These are phyloP conservation scores for Picea abies DNA, from an alignment of 83 land plant genomes.

Conservation along the genomic window DNA sequence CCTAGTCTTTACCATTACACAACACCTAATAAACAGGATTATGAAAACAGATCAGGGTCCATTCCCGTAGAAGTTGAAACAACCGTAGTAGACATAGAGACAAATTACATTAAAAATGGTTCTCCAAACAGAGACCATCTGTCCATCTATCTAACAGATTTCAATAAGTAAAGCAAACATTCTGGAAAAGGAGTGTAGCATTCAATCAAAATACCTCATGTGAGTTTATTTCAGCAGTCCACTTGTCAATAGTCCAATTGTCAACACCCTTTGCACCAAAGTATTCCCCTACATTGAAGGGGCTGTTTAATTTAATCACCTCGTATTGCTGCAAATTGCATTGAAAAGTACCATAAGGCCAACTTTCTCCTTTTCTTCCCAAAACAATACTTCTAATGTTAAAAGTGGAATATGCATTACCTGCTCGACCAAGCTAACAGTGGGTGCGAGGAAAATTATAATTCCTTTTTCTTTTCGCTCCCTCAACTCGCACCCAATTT, in stretches of 20 bases:
- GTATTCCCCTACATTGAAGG: slow-evolving; percentile 42
- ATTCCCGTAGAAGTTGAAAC: neutral
- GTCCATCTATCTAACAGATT: neutral
- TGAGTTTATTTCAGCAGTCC: slow-evolving; percentile 46
- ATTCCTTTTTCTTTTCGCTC: slow-evolving; percentile 19
- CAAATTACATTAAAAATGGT: too few relatives aligned
- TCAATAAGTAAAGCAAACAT: too few relatives aligned
- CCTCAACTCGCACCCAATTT: slow-evolving; percentile 27
- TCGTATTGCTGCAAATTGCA: slow-evolving; percentile 52
- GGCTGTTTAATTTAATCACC: slow-evolving; percentile 39
- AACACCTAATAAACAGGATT: neutral
- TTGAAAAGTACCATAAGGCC: neutral
- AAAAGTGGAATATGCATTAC: slow-evolving; percentile 16
- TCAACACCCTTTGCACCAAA: slow-evolving; percentile 68
- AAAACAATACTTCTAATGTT: neutral
- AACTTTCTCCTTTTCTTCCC: neutral
- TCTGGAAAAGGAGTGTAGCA: neutral
- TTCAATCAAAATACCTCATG: slow-evolving; percentile 32
- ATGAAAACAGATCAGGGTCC: neutral
- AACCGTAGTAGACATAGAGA: too few relatives aligned
- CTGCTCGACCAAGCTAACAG: slow-evolving; percentile 77
- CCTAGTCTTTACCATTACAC: neutral
- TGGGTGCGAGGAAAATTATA: slow-evolving; percentile 78
- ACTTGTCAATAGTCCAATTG: slow-evolving; percentile 39
- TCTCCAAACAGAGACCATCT: too few relatives aligned